phyloP scores from a whole-genome alignment of 768 basidiomycete species.

The Brasilioporus rufonigricans region DNA sequence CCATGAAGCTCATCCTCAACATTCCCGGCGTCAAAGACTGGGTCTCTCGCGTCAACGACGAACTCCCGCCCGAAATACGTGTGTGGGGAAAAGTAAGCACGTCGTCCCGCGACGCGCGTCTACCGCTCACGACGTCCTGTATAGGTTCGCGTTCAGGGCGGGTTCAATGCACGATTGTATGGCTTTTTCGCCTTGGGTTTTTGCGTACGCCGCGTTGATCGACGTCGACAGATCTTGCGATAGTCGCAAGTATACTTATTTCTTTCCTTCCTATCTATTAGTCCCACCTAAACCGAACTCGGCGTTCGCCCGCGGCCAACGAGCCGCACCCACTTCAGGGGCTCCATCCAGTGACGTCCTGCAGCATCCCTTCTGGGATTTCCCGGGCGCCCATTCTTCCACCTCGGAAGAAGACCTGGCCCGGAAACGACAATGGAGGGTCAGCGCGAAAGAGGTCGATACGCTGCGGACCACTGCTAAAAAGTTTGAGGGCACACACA shows the following conservation, averaged over 20 bases:
- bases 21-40: constrained; percentile 73
- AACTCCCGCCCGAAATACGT: constrained; percentile 88
- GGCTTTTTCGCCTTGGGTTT: constrained; percentile 11
- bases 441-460: constrained; percentile 49
- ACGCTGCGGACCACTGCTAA: constrained; percentile 53
- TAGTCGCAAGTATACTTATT: constrained; percentile 96
- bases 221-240: constrained; percentile 68
- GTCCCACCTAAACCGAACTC: constrained; percentile 84
- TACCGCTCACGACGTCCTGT: neutral
- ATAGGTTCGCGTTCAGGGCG: constrained; percentile 71
- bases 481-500: constrained; percentile 85
- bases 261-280: constrained; percentile 90
- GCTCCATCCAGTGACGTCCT: constrained; percentile 17
- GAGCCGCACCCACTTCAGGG: constrained; percentile 6
- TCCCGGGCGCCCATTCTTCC: constrained; percentile 33
- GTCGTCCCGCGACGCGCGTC: neutral
- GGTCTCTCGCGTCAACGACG: constrained; percentile 71
- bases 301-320: constrained; percentile 51
- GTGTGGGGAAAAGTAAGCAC: constrained; percentile 83
- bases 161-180: constrained; percentile 77
- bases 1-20: constrained; percentile 82
- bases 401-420: constrained; percentile 55
- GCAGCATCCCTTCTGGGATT: constrained; percentile 63
- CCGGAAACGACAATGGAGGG: constrained; percentile 75
- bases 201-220: constrained; percentile 1